These are phyloP conservation scores for Wickerhamomyces bovis DNA, from an alignment of 805 yeast species.

Conservation along the genomic window DNA sequence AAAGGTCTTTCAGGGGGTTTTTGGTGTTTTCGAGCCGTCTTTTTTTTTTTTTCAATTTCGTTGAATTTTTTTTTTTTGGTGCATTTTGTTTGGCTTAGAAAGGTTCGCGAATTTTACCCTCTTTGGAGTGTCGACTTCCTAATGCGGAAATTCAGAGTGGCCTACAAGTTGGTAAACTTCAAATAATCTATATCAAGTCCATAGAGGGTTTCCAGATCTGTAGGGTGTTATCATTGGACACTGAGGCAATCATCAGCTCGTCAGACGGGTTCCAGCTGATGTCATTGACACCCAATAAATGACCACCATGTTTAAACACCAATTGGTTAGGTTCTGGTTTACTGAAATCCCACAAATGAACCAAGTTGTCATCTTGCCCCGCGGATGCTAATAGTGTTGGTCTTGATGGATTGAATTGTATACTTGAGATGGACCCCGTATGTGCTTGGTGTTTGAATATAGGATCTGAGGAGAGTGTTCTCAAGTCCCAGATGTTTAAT, in stretches of 20 bases:
- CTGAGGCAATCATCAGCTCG: slow-evolving; percentile 58
- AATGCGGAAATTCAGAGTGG: neutral
- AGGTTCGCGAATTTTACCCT: neutral
- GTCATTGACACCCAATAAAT: slow-evolving; percentile 81
- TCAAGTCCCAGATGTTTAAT: slow-evolving; percentile 59
- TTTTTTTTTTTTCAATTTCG: neutral
- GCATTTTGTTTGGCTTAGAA: neutral
- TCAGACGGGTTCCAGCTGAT: slow-evolving; percentile 75
- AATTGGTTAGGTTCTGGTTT: slow-evolving; percentile 25
- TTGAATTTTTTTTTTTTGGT: neutral
- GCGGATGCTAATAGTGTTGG: slow-evolving; percentile 56
- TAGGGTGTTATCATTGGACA: slow-evolving; percentile 79
- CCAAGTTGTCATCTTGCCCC: slow-evolving; percentile 57
- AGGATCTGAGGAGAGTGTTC: slow-evolving; percentile 35
- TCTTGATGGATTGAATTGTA: slow-evolving; percentile 66
- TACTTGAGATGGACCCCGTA: slow-evolving; percentile 49
- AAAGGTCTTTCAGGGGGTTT: neutral
- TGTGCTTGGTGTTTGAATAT: slow-evolving; percentile 32
- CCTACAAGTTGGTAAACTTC: no score
- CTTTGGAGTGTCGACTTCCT: neutral
- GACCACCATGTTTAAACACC: slow-evolving; percentile 77
- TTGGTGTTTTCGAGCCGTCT: neutral
- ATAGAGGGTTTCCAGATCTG: slow-evolving; percentile 61
- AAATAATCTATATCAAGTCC: neutral
- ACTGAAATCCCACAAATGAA: slow-evolving; percentile 54